These are phyloP conservation scores for Rhodamnia argentea DNA, from an alignment of 345 rosid genomes.

Conservation along the genomic window DNA sequence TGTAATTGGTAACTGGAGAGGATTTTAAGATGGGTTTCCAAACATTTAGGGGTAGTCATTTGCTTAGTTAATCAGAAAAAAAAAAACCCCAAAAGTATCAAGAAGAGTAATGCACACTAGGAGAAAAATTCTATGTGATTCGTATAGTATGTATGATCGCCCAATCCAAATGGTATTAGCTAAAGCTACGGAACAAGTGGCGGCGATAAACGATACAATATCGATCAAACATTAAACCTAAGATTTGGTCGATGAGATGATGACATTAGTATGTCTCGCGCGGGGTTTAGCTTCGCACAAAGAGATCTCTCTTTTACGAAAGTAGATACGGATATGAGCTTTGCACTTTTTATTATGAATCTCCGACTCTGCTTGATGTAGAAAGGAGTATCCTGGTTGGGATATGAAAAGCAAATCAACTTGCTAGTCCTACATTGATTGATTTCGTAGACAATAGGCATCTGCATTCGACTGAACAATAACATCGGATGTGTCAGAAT, in stretches of 20 bases:
- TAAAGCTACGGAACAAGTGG: background rate
- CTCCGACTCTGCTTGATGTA: background rate
- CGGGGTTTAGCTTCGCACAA: background rate
- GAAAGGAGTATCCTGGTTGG: background rate
- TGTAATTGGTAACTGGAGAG: background rate
- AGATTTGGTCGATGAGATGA: background rate
- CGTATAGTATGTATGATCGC: background rate
- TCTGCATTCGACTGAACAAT: background rate
- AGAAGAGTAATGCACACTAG: background rate
- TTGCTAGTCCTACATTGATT: background rate
- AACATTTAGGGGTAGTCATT: background rate
- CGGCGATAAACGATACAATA: background rate
- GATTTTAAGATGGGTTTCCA: background rate
- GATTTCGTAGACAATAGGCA: background rate
- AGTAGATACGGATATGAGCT: background rate
- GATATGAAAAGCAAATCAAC: background rate
- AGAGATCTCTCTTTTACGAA: background rate
- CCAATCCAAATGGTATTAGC: background rate
- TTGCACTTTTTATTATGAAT: background rate
- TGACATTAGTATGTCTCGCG: background rate
- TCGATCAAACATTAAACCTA: background rate
- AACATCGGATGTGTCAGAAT: background rate
- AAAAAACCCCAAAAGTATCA: background rate
- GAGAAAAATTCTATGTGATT: background rate
- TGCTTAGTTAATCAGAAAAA: background rate